Percentiles rank a stretch among this genome's conserved stretches.
These are phyloP conservation scores for Rhizophora mangle DNA, from an alignment of 345 rosid genomes.

Conservation along the genomic window DNA sequence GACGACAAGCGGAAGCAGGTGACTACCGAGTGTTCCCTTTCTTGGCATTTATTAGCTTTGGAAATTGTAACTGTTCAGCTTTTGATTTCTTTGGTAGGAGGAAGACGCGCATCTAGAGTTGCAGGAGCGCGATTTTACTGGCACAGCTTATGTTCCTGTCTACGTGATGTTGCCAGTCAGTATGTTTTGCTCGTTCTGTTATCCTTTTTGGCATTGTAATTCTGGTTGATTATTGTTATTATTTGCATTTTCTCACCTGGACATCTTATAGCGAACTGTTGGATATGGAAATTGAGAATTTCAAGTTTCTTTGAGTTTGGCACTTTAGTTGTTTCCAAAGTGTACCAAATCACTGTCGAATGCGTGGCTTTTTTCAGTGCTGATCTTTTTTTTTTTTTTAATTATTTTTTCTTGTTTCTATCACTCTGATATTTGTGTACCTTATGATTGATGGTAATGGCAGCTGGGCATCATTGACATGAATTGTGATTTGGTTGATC, in stretches of 20 bases:
- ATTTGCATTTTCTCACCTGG: too few species aligned
- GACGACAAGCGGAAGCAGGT: slow-evolving; percentile 57
- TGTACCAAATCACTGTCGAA: too few species aligned
- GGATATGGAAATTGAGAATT: too few species aligned
- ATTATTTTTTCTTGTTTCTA: neutral
- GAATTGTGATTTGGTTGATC: slow-evolving; percentile 87
- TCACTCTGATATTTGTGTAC: neutral
- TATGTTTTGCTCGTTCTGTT: slow-evolving; percentile 8
- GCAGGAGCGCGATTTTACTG: slow-evolving; percentile 75
- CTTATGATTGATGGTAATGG: slow-evolving; percentile 6
- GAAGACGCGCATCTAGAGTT: slow-evolving; percentile 40
- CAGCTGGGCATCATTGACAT: slow-evolving; percentile 83
- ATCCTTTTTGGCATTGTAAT: neutral
- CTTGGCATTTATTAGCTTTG: neutral
- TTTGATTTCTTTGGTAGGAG: slow-evolving; percentile 34
- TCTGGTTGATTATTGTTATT: neutral
- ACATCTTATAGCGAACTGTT: too few species aligned
- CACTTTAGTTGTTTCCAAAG: slow-evolving; percentile 6
- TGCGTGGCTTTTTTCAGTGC: too few species aligned
- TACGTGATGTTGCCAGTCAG: slow-evolving; percentile 94
- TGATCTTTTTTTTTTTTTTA: neutral
- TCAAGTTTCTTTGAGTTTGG: neutral
- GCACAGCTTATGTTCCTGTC: slow-evolving; percentile 79
- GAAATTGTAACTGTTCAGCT: neutral
- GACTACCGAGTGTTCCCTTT: neutral